Evolutionary conservation across 2,329 filamentous ascomycete species (phyloP).

Genomic region (Scolecobasidium constrictum): DNA sequence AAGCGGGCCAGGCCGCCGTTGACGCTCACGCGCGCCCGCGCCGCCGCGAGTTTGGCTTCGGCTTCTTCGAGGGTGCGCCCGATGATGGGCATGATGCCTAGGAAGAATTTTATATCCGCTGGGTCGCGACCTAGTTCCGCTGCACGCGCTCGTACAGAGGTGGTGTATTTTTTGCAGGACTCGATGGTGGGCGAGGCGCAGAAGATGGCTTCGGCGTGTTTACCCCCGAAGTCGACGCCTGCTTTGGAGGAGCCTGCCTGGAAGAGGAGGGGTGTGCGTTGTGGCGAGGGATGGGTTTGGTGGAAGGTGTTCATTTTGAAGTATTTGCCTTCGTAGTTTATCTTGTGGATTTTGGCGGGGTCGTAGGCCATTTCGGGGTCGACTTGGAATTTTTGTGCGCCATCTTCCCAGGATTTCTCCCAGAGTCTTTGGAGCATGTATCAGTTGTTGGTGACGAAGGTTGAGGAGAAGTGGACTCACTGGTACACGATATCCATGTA

Average conservation of each 20-base stretch:
- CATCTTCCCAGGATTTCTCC: conserved; percentile 43
- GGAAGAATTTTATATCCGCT: conserved; percentile 42
- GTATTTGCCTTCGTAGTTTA: conserved; percentile 50
- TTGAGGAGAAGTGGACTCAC: background rate
- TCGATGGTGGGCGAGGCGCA: conserved; percentile 36
- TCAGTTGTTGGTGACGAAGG: background rate
- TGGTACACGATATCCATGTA: conserved; percentile 48
- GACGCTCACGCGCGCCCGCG: conserved; percentile 41
- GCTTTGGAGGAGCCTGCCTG: conserved; percentile 50
- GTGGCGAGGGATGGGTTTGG: conserved; percentile 31
- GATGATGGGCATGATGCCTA: conserved; percentile 24
- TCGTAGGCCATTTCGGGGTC: conserved; percentile 46
- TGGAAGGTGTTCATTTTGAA: conserved; percentile 34
- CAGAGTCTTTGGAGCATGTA: conserved; percentile 24
- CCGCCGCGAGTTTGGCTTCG: conserved; percentile 38
- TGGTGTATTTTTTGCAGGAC: conserved; percentile 36
- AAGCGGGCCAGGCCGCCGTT: conserved; percentile 46
- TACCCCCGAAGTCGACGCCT: conserved; percentile 45
- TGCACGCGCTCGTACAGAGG: conserved; percentile 36
- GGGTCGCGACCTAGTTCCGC: conserved; percentile 42
- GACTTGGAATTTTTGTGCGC: conserved; percentile 44
- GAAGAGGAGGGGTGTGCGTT: conserved; percentile 28
- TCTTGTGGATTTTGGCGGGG: conserved; percentile 47
- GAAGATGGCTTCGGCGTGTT: conserved; percentile 51
- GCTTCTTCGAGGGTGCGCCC: conserved; percentile 35